These are phyloP conservation scores for Thraustochytrium striatum DNA, from an alignment of 352 stramenopile species.

Conservation along the genomic window DNA sequence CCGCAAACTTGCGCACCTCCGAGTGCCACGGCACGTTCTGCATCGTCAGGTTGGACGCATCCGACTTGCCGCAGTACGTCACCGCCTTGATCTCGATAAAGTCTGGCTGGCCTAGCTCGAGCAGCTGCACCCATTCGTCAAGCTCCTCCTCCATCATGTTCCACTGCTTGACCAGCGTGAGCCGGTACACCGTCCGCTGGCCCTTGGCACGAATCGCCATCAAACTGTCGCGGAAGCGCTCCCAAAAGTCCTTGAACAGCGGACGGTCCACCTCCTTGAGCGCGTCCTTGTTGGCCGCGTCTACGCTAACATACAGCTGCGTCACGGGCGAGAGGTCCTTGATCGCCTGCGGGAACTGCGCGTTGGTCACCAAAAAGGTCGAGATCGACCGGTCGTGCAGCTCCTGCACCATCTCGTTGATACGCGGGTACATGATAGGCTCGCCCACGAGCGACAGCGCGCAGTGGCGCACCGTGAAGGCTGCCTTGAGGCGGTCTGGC, in stretches of 20 bases:
- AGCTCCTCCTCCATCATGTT: slow-evolving; percentile 86
- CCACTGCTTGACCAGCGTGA: slow-evolving; percentile 96
- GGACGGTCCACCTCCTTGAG: slow-evolving; percentile 90
- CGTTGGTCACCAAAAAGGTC: slow-evolving; percentile 97
- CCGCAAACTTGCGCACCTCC: slow-evolving; percentile 87
- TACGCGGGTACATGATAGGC: slow-evolving; percentile 97
- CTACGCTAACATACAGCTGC: slow-evolving; percentile 97
- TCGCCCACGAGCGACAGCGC: slow-evolving; percentile 94
- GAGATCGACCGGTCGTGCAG: slow-evolving; percentile 89
- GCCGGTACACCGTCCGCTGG: slow-evolving; percentile 90
- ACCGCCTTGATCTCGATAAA: slow-evolving; percentile 95
- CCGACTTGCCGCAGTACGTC: slow-evolving; percentile 96
- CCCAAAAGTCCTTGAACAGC: slow-evolving; percentile 95
- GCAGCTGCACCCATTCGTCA: slow-evolving; percentile 81
- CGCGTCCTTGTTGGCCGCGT: slow-evolving; percentile 91
- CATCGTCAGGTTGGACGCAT: slow-evolving; percentile 95
- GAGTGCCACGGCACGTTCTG: slow-evolving; percentile 96
- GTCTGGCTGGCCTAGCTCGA: slow-evolving; percentile 74
- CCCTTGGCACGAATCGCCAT: slow-evolving; percentile 84
- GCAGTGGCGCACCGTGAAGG: slow-evolving; percentile 91
- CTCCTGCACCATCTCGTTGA: slow-evolving; percentile 92
- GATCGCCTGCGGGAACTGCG: slow-evolving; percentile 96
- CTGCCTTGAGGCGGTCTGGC: slow-evolving; percentile 85
- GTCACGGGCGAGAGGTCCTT: slow-evolving; percentile 88
- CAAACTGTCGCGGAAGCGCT: slow-evolving; percentile 86